Evolutionary conservation across 306 rosid genomes (phyloP).

Genomic region (Pyrus communis): DNA sequence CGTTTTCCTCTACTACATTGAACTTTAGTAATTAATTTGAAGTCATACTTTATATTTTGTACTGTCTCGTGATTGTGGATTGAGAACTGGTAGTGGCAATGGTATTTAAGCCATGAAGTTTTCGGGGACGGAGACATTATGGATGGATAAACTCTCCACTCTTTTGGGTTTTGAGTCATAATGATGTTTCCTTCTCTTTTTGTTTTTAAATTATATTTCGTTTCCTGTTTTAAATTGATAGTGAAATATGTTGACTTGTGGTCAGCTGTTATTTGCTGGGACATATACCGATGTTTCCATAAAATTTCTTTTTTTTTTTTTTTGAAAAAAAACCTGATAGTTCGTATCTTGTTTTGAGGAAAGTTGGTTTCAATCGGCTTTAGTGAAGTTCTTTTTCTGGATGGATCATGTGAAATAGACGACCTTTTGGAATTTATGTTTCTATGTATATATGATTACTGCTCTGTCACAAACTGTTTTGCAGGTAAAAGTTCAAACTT

Average conservation of each 20-base stretch:
- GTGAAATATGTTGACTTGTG: not conserved
- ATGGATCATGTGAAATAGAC: not conserved
- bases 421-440: not conserved
- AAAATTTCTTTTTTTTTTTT: not conserved
- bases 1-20: not conserved
- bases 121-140: not conserved
- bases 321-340: not conserved
- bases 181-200: not conserved
- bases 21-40: not conserved
- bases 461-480: not conserved
- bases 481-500: conserved; percentile 97
- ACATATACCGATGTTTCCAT: not conserved
- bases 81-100: not conserved
- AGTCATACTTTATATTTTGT: not conserved
- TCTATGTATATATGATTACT: not conserved
- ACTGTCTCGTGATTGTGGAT: not conserved
- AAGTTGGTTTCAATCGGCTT: not conserved
- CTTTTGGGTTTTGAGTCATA: not conserved
- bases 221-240: not conserved
- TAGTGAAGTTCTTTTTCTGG: not conserved
- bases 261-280: not conserved
- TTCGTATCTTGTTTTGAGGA: not conserved
- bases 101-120: not conserved
- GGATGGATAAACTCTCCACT: not conserved
- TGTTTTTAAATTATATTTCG: not conserved